Conservation (phyloP, 129 eudicot genomes). For the Saussurea involucrata region DNA sequence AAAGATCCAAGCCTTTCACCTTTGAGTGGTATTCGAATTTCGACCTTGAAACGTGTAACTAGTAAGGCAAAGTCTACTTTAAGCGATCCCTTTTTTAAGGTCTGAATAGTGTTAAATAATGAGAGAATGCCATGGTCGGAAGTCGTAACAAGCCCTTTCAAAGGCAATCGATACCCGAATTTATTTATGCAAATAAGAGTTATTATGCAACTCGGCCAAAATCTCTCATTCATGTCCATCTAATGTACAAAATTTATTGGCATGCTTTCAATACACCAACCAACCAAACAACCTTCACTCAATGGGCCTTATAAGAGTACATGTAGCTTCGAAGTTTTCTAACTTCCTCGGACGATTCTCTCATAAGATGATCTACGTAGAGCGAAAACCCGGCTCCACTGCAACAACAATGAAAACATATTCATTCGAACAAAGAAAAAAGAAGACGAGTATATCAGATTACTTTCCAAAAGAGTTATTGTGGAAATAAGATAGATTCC, state of each 20-base stretch:
- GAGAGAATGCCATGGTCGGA: no score
- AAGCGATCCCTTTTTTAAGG: no score
- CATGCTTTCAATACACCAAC: background rate
- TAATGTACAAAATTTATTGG: conserved; percentile 9
- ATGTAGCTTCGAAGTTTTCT: conserved; percentile 73
- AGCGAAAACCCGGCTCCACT: conserved; percentile 68
- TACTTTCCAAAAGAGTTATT: background rate
- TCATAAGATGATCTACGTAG: conserved; percentile 66
- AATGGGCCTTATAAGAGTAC: conserved; percentile 69
- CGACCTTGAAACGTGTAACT: no score
- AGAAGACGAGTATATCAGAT: background rate
- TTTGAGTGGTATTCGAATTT: no score
- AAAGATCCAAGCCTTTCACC: no score
- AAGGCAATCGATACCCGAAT: background rate
- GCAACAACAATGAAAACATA: background rate
- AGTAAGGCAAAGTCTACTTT: no score
- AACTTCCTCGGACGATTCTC: conserved; percentile 70
- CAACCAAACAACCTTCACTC: background rate
- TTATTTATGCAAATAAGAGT: conserved; percentile 7
- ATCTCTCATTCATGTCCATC: conserved; percentile 9
- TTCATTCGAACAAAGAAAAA: background rate
- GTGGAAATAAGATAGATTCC: background rate
- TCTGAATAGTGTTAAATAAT: no score
- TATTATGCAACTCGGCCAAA: background rate
- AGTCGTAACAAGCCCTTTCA: no score